phyloP scores from a whole-genome alignment of 2,329 filamentous ascomycete genomes.

The Fusarium sulawesiense region DNA sequence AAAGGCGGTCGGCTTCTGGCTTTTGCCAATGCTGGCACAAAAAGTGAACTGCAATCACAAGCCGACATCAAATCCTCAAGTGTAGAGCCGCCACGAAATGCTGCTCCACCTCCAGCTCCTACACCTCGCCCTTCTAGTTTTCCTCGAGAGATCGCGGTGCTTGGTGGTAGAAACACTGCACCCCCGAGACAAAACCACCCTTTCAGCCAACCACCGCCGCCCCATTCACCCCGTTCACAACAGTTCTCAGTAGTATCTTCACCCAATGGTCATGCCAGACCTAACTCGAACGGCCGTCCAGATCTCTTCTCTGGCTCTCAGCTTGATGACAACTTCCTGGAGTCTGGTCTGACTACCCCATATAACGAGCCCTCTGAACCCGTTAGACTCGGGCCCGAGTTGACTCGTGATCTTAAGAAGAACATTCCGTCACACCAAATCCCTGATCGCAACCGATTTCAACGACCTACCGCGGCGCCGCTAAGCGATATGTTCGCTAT shows the following conservation, averaged over 20 bases:
- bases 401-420: constrained; percentile 43
- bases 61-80: constrained; percentile 29
- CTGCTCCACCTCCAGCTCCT: constrained; percentile 33
- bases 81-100: constrained; percentile 30
- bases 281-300: constrained; percentile 26
- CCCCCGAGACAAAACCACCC: constrained; percentile 45
- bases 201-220: constrained; percentile 38
- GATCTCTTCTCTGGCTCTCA: constrained; percentile 55
- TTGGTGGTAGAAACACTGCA: constrained; percentile 48
- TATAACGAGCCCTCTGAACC: constrained; percentile 47
- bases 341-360: constrained; percentile 54
- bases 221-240: constrained; percentile 33
- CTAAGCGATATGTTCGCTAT: constrained; percentile 43
- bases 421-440: constrained; percentile 29
- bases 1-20: constrained; percentile 48
- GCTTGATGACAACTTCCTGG: constrained; percentile 55
- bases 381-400: constrained; percentile 39
- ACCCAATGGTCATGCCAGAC: constrained; percentile 33
- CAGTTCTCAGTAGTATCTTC: constrained; percentile 32
- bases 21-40: constrained; percentile 47
- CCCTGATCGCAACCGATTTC: constrained; percentile 24
- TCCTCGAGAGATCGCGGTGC: constrained; percentile 52
- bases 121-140: constrained; percentile 49
- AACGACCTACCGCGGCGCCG: constrained; percentile 18
- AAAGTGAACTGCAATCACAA: constrained; percentile 35